Evolutionary conservation across 2,329 filamentous ascomycete species (phyloP), one percentile per base, ranked within the genome.

Genomic region (Alternaria ethzedia): DNA sequence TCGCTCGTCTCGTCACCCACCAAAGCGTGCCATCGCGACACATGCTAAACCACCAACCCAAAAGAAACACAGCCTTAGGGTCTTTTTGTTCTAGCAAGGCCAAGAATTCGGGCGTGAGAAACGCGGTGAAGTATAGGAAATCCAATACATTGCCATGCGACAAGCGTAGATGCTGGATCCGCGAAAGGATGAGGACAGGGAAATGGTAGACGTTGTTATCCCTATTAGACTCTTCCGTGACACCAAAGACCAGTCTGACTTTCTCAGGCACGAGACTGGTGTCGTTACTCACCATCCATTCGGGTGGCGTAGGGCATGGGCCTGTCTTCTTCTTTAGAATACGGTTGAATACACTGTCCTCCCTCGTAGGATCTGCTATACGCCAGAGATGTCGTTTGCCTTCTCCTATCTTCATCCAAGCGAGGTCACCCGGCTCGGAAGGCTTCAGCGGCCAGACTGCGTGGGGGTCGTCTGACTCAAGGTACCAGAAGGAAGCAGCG

Each of bases 21-120:
- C 75, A 78, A 23, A 75, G 17, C 10, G 69, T 65, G 2, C 67
- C 70, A 20, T 64, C 46, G 4, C 63, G 59, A 36, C 76, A 43
- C 52, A 84, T 83, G 10, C 83, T 83, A 72, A 85, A 87, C 86
- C 86, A 90, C 75, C 85, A 86, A 0, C 83, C 81, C n/a, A 89
- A 73, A 36, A 90, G 68, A 11, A 89, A 71, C 63, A 90, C 70
- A 0, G 87, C 87, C 26, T 82, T 78, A 1, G 83, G 76, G 47
- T 90, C 87, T 63, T 86, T 88, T 0, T 65, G 41, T 49, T 82
- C 75, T 1, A 90, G 69, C n/a, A 88, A 64, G 0, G 51, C 54
- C 12, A 80, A 79, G 67, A 83, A 88, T 0, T 78, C 76, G 0
- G 79, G 72, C 17, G 82, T 79, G 51, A 87, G 79, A 50, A 82